Evolutionary conservation across 2,329 filamentous ascomycete species (phyloP), one percentile per base, ranked within the genome.

Genomic region (Phialocephala sp.): DNA sequence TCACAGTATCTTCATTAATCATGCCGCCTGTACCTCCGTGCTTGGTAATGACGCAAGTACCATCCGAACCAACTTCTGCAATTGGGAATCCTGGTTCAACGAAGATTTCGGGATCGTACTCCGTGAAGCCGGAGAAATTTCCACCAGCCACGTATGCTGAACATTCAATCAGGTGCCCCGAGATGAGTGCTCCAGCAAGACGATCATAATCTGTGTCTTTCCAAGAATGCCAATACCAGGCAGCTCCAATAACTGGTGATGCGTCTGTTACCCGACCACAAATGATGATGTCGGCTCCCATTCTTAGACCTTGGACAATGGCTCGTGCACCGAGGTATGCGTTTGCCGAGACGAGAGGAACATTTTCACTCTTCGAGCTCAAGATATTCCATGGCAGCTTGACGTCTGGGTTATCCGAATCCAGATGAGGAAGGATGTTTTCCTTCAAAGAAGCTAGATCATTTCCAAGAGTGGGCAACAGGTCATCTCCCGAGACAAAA

Each of bases 1-100:
- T 80, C 63, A 83, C 82, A 0, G 84, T 86, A 62, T 85, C 81
- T 8, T 82, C 79, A 0, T 77, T 80, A 20, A 82, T 77, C 2
- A 76, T 68, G n/a, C 82, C 81, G 1, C 78, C 78, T 8, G 75
- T 72, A 64, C 75, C 73, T 8, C 76, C 73, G 60, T 82, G 79
- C 68, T 82, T 82, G 20, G 79, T 80, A 70, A 82, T 81, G 20
- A 81, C 71, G 14, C 78, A 4, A 83, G 76, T 68, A 72, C 75
- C 78, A 37, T 76, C 69, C 0, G 70, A 66, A 12, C 77, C 77
- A 50, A 83, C 80, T 66, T 82, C 80, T 4, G 80, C 80, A 56
- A 83, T 82, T 0, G 80, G 80, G 66, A 77, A 82, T 39, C 80
- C 81, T 20, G 80, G 80, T 60, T 84, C 79, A 8, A 77, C 68